Evolutionary conservation across 1,284 basidiomycete genomes (phyloP), one percentile per base, ranked within the genome.

Genomic region (Cutaneotrichosporon dermatis): DNA sequence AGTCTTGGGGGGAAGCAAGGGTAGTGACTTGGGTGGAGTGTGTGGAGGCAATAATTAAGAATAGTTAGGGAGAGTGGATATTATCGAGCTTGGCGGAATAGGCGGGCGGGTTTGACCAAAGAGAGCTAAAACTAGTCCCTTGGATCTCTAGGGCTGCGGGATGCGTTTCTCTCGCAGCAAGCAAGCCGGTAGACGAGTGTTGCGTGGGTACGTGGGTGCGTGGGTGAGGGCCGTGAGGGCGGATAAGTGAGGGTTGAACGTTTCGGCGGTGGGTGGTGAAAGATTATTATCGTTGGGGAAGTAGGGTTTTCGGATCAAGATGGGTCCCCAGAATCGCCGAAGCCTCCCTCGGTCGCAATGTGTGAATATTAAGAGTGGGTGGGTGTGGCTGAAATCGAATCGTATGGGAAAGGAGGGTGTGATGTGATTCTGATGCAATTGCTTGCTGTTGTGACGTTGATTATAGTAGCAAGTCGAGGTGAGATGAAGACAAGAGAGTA

Each of bases 21-120:
- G 6, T 4, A 15, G 51, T n/a, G 46, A 58, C 46, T 56, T 63
- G 44, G 43, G 58, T 39, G 39, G 60, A 41, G 58, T 57, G 25
- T 56, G 45, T 9, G 44, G 43, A 16, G 6, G 39, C 6, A 11
- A 39, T 40, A 49, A 49, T 49, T 49, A 49, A 49, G 46, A 49
- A 49, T 49, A 49, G 34, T 15, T 44, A 25, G n/a, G 43, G 13
- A 44, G 43, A 44, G 11, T 12, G 40, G 40, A 13, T 41, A 11
- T 25, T 25, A 25, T 25, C 25, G 25, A 25, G 25, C 25, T 25
- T 25, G 25, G 25, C 25, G 25, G 25, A 25, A 25, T 25, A 25
- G 25, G 25, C 25, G 25, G 25, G 25, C 25, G 25, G 25, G 25
- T 25, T 25, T 25, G 25, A 25, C 25, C 25, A 25, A 25, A 25